These are phyloP conservation scores for Erodium trifolium DNA, from an alignment of 441 rosid species.

Conservation along the genomic window DNA sequence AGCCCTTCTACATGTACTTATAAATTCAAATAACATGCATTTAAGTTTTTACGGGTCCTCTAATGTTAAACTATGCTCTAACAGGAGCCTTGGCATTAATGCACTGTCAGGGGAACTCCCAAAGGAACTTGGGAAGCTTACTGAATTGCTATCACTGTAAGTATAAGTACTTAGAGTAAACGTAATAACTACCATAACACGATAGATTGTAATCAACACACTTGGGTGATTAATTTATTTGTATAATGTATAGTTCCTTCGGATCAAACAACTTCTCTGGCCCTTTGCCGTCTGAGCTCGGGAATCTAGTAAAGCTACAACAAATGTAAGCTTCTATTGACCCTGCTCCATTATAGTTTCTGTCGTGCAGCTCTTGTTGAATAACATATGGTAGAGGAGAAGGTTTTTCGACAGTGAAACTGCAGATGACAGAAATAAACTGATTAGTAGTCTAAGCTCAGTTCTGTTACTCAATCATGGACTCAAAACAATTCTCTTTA, in stretches of 20 bases:
- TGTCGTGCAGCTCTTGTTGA: constrained; percentile 6
- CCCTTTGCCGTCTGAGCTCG: constrained; percentile 53
- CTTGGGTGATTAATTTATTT: constrained; percentile 6
- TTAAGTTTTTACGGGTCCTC: not conserved
- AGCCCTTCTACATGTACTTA: constrained; percentile 6
- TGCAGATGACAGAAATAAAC: not conserved
- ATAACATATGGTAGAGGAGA: not conserved
- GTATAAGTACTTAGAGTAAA: constrained; percentile 12
- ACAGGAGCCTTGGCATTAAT: constrained; percentile 32
- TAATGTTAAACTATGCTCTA: not conserved
- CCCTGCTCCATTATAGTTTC: constrained; percentile 2
- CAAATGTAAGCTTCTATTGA: constrained; percentile 41
- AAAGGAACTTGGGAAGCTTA: constrained; percentile 41
- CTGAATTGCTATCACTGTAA: constrained; percentile 48
- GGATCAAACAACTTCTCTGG: constrained; percentile 60
- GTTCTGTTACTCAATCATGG: not conserved
- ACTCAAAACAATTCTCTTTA: not conserved
- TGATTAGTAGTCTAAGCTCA: not conserved
- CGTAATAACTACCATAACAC: too few relatives aligned
- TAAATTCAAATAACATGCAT: not conserved
- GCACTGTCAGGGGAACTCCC: constrained; percentile 50
- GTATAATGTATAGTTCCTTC: constrained; percentile 31
- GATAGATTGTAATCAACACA: not conserved
- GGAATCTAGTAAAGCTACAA: constrained; percentile 35
- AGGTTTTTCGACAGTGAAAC: not conserved